Evolutionary conservation across 2,329 filamentous ascomycete genomes (phyloP), one percentile per base, ranked within the genome.

Genomic region (Bimuria novae-zelandiae): DNA sequence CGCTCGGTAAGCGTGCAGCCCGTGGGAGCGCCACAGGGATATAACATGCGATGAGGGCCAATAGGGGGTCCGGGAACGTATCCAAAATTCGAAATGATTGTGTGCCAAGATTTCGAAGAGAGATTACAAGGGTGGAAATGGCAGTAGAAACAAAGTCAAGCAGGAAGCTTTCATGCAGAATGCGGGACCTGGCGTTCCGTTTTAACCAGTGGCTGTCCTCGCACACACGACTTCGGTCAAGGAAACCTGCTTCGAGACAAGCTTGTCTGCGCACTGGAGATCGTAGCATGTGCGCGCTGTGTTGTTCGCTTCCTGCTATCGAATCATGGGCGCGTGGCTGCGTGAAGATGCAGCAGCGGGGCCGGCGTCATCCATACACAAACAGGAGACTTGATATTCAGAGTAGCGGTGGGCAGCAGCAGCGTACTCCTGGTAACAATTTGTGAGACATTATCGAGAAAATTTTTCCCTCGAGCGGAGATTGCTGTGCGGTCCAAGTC

Each of bases 361-460:
- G 59, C 55, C 62, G 37, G 39, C 48, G 39, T 52, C 56, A 52
- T 55, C 63, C 58, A 60, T 62, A 55, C 51, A 54, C 43, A 52
- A 57, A 53, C 56, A 49, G 50, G 50, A 57, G 59, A 54, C 45
- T 37, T 42, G 51, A 33, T 43, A n/a, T 33, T 22, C 45, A 55
- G 67, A 73, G 62, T 68, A 71, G 71, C 71, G 70, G 71, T 73
- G 71, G 72, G 71, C 70, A 72, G 41, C 16, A 32, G 62, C 56
- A 63, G 54, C 58, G 63, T 58, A 57, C 56, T 56, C 54, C 57
- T 60, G 57, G 61, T 56, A 63, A 58, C 56, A 61, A 48, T 56
- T 56, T 65, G 68, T 68, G 65, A 72, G 70, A 72, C 67, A 62
- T 51, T 55, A 42, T 58, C 33, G 59, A 56, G 50, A 61, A 68